Percentiles rank a stretch among this genome's conserved stretches.
phyloP scores from a whole-genome alignment of 306 rosid genomes.

The Nissolia schottii region DNA sequence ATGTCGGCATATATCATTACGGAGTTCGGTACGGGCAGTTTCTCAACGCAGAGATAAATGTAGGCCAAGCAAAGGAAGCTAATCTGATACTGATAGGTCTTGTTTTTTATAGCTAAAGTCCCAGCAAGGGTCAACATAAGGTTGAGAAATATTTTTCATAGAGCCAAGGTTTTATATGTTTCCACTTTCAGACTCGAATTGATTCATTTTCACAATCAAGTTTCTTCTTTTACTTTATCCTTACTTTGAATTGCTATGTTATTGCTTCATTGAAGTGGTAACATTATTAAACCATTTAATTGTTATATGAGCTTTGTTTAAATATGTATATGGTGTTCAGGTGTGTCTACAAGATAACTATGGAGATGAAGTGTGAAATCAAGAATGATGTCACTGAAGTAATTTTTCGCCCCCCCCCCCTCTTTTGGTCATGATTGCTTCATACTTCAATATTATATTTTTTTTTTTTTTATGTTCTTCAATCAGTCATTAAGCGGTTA shows the following conservation, averaged over 20 bases:
- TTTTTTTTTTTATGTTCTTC: background rate
- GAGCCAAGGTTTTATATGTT: too few species aligned
- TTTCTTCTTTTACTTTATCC: background rate
- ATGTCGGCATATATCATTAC: too few species aligned
- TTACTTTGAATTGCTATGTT: background rate
- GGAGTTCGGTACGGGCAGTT: too few species aligned
- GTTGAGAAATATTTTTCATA: too few species aligned
- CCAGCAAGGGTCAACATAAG: too few species aligned
- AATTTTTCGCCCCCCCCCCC: background rate
- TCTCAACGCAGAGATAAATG: too few species aligned
- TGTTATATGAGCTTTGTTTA: background rate
- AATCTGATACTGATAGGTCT: too few species aligned
- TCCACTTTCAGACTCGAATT: background rate
- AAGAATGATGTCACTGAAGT: conserved; percentile 67
- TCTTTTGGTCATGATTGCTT: background rate
- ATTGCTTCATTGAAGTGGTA: background rate
- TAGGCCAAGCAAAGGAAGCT: too few species aligned
- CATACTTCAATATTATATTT: too few species aligned
- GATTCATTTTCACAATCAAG: background rate
- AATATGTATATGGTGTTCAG: background rate
- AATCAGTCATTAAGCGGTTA: background rate
- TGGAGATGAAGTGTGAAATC: conserved; percentile 45
- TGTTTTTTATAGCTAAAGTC: too few species aligned
- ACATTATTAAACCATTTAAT: background rate
- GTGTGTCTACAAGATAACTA: conserved; percentile 8